Evolutionary conservation across 2,329 filamentous ascomycete species (phyloP), one percentile per base, ranked within the genome.

Genomic region (Diaporthe longicolla): DNA sequence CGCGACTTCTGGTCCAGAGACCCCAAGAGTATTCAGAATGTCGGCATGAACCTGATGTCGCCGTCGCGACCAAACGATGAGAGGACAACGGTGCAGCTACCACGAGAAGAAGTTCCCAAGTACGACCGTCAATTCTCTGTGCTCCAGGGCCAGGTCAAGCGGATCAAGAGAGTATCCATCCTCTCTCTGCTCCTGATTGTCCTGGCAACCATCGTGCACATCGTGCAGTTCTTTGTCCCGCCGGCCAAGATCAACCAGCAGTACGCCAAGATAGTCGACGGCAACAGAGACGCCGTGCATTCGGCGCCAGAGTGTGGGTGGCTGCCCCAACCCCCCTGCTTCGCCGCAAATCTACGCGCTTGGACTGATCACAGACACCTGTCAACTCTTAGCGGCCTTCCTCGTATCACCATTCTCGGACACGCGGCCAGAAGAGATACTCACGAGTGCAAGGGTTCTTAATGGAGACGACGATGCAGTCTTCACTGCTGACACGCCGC

Each of bases 231-330:
- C 61, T 65, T 65, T 21, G 61, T 65, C 19, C 61, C 59, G 8
- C 43, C 61, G 19, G 61, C 61, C 21, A 65, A 50, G 61, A 65
- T 50, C 19, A 65, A 65, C 43, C 61, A 65, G 43, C 61, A 65
- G 43, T 65, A 65, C 26, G 43, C 61, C 26, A 65, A 65, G 43
- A 65, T 50, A 50, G 61, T 65, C 10, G 61, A 65, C 9, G 61
- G 61, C 11, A 65, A 65, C 26, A 48, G 61, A 8, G 61, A 19
- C 29, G 29, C 61, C 29, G 61, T 65, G 61, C 61, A 65, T 50
- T 65, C 61, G 29, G 61, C 61, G 19, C 61, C 61, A 21, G 61
- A 65, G 26, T 50, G 61, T 65, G 61, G 26, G 61, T 65, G 61
- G n/a, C n/a, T 43, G 26, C 7, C 35, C 43, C 61, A 5, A n/a